Evolutionary conservation across 805 yeast genomes (phyloP), one percentile per base, ranked within the genome.

Genomic region (Pichia exigua): DNA sequence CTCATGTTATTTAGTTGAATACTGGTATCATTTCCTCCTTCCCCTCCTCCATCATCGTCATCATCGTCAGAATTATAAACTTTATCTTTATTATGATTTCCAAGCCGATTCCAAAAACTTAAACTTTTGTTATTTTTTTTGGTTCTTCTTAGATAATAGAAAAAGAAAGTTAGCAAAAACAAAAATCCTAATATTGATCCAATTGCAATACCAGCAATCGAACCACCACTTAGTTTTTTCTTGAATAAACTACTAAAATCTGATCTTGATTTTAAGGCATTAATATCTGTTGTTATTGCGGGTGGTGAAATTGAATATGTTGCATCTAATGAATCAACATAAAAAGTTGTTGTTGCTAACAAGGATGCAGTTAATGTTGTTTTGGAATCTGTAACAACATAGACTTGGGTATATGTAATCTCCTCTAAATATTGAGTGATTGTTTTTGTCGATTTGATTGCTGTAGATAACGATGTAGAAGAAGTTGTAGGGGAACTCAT

Each of bases 121-220:
- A n/a, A 17, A 24, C 10, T 17, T 17, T 9, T 27, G 17, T 26
- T 47, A 18, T 44, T n/a, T 11, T 42, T 43, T 39, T 40, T 52
- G 35, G 50, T 58, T 42, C 48, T 48, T 21, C 49, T 49, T 26
- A 58, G 55, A 18, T 54, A 45, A 9, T 54, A 46, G 7, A 56
- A 54, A 7, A 61, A 46, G 3, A 61, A n/a, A 2, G 52, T 22
- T 10, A 55, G 12, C 3, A 56, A 49, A 4, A 59, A 27, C 7
- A 57, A 45, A 21, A 60, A 43, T 3, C 65, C 68, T 22, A 58
- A 24, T 12, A 61, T 48, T 18, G 58, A 45, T 17, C 68, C 69
- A 20, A 67, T 58, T 1, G 62, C 57, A 24, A 62, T 57, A 10
- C 71, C 71, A 0, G 69, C 69, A 35, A 64, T 61, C 11, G 63